These are phyloP conservation scores for Fulvia fulva DNA, from an alignment of 2,329 filamentous ascomycete species.

Conservation along the genomic window DNA sequence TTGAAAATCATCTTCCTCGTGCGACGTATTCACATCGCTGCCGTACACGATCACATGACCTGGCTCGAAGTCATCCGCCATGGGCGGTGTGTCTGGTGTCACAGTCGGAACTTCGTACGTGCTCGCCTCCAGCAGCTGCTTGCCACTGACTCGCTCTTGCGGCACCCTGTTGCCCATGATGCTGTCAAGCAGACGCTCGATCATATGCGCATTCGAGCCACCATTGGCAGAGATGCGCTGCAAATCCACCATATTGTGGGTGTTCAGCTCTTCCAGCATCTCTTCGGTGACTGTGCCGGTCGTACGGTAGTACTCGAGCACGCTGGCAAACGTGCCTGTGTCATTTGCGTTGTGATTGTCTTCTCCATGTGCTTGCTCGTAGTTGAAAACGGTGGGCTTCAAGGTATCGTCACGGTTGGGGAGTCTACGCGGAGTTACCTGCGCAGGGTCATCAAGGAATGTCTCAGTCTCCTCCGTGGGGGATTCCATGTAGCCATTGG, in stretches of 20 bases:
- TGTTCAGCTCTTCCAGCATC: constrained; percentile 31
- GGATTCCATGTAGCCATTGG: constrained; percentile 25
- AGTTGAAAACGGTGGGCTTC: constrained; percentile 12
- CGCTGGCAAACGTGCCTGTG: constrained; percentile 17
- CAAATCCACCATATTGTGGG: constrained; percentile 29
- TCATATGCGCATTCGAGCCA: constrained; percentile 34
- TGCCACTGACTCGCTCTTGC: constrained; percentile 13
- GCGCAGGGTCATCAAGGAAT: constrained; percentile 17
- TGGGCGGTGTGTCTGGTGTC: constrained; percentile 32
- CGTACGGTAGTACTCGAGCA: constrained; percentile 30
- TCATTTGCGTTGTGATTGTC: constrained; percentile 5
- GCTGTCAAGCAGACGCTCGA: constrained; percentile 34
- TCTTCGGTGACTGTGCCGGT: constrained; percentile 31
- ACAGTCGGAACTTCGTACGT: constrained; percentile 29
- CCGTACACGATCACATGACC: constrained; percentile 32
- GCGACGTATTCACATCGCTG: constrained; percentile 9
- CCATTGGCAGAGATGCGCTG: constrained; percentile 32
- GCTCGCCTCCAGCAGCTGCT: constrained; percentile 19
- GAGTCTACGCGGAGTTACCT: constrained; percentile 28
- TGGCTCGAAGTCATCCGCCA: constrained; percentile 23
- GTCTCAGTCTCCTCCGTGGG: constrained; percentile 16
- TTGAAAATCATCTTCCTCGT: constrained; percentile 27
- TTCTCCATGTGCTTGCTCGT: constrained; percentile 6
- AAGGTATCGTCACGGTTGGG: constrained; percentile 24
- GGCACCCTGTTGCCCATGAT: constrained; percentile 18